Percentiles rank a stretch among this genome's conserved stretches.
These are phyloP conservation scores for Euphorbia peplus DNA, from an alignment of 345 rosid species.

Conservation along the genomic window DNA sequence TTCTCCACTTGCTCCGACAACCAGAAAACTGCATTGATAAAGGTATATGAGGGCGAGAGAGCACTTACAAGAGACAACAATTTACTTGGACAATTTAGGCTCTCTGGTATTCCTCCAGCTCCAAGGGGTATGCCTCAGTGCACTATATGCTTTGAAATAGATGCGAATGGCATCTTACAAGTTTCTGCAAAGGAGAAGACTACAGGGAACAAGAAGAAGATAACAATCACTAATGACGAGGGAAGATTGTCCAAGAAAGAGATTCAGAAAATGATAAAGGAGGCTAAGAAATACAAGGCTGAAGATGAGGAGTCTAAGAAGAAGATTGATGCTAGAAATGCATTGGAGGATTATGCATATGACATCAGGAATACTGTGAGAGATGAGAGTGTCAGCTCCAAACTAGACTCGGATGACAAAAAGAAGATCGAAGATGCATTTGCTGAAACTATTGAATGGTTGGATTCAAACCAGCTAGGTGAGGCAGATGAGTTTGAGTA, in stretches of 20 bases:
- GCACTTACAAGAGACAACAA: not conserved
- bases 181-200: slow-evolving; percentile 23
- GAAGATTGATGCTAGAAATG: not conserved
- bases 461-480: not conserved
- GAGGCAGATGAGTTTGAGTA: too few relatives aligned
- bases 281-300: not conserved
- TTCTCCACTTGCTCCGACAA: slow-evolving; percentile 19
- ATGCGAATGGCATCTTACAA: slow-evolving; percentile 18
- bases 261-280: not conserved
- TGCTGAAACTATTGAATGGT: slow-evolving; percentile 7
- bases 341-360: slow-evolving; percentile 15
- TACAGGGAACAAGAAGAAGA: slow-evolving; percentile 25
- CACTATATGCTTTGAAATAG: not conserved
- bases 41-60: slow-evolving; percentile 21
- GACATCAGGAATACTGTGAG: slow-evolving; percentile 21
- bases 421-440: slow-evolving; percentile 24
- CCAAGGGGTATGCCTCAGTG: slow-evolving; percentile 20
- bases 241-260: slow-evolving; percentile 11
- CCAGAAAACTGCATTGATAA: slow-evolving; percentile 15
- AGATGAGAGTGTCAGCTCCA: slow-evolving; percentile 17
- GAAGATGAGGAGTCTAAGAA: not conserved
- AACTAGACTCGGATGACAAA: slow-evolving; percentile 11
- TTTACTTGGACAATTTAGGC: slow-evolving; percentile 17
- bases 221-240: slow-evolving; percentile 22
- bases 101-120: slow-evolving; percentile 20